Conservation (phyloP, 2,329 filamentous ascomycete genomes). For the Colletotrichum graminicola region DNA sequence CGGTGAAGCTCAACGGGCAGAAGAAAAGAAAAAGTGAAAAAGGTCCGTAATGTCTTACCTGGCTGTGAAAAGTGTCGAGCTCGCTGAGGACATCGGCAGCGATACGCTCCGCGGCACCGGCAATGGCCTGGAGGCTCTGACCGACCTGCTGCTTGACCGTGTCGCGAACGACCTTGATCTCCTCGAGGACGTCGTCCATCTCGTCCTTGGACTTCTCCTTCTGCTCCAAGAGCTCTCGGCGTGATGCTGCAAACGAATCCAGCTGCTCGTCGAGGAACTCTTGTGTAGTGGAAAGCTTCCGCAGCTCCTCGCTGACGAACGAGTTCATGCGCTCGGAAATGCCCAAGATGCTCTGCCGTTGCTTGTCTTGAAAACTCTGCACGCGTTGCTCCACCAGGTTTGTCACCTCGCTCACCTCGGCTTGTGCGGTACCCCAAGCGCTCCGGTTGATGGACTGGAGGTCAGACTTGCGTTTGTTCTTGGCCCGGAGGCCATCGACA, state of each 20-base stretch:
- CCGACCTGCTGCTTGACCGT: conserved; percentile 89
- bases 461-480: conserved; percentile 87
- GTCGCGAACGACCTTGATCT: conserved; percentile 90
- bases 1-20: background rate
- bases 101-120: conserved; percentile 86
- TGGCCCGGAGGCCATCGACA: conserved; percentile 84
- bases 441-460: conserved; percentile 83
- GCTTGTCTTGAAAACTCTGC: conserved; percentile 77
- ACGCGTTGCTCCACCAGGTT: conserved; percentile 81
- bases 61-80: conserved; percentile 83
- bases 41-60: conserved; percentile 56
- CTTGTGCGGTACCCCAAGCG: conserved; percentile 82
- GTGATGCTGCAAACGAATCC: conserved; percentile 74
- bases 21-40: too few relatives aligned
- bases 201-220: conserved; percentile 80
- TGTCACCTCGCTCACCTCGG: conserved; percentile 82
- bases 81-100: conserved; percentile 90
- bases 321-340: conserved; percentile 79
- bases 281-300: conserved; percentile 78
- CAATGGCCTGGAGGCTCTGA: conserved; percentile 85
- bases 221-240: conserved; percentile 75
- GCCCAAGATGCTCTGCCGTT: conserved; percentile 75
- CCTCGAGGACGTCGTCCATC: conserved; percentile 91
- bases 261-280: conserved; percentile 78
- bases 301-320: conserved; percentile 82